Base-by-base conservation (phyloP, 2,329 filamentous ascomycete genomes). In the Sporothrix sp. region DNA sequence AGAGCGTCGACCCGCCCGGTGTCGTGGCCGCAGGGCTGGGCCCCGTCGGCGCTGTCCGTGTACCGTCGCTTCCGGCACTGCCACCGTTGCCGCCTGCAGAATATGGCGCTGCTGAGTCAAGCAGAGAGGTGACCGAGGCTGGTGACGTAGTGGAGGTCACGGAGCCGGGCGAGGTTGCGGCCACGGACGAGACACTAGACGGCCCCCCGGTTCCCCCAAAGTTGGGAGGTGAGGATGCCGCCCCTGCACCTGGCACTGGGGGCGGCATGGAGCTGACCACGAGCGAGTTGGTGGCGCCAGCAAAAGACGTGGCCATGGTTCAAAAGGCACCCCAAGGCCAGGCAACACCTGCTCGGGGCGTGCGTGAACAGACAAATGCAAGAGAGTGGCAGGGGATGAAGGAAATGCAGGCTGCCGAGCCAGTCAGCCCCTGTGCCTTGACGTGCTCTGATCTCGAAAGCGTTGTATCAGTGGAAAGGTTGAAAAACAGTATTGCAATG, bases 141-240 rank as follows among this genome's bases (percentile, higher is more conserved):
- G 42, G 39, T 1, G 48, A 51, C 16, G 48, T 50, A 6, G 48
- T 45, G 25, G 48, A 45, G 28, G 48, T 13, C 6, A 25, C 42
- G 5, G 49, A 46, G 8, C 25, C 35, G 8, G 49, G 49, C 6
- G 49, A 45, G 4, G 42, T 46, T 4, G 35, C 36, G 11, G 49
- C 28, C 4, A 39, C 46, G 16, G 46, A 48, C 3, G 46, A 28
- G 3, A 40, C 35, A 40, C 46, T 40, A 25, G 46, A 25, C 11
- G 46, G 46, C 7, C 36, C 46, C n/a, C 46, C 36, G 8, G 23
- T 13, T 30, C 27, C 28, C 13, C 7, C 18, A 27, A 33, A 28
- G 23, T 20, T 48, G 4, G 46, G 28, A 7, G 47, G 47, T 27
- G 47, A 42, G 7, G 38, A 43, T 27, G 47, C 47, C 14, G 47